These are phyloP conservation scores for Saksenaea vasiformis DNA, from an alignment of 371 early-diverging fungal genomes.

Conservation along the genomic window DNA sequence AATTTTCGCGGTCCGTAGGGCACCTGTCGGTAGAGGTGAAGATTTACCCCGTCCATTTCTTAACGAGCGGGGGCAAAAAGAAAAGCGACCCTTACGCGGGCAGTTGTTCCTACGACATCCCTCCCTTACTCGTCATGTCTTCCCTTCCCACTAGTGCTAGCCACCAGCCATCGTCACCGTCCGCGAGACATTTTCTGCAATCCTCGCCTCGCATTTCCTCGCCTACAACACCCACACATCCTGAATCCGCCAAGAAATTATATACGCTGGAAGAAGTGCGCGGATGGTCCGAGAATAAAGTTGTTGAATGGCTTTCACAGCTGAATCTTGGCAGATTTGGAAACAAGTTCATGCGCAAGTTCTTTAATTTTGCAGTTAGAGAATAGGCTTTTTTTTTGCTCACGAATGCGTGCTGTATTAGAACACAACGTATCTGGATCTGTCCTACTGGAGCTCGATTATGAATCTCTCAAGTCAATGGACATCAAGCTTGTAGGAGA, in stretches of 20 bases:
- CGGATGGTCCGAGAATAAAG: conserved; percentile 71
- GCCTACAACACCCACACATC: conserved; percentile 56
- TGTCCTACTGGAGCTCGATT: conserved; percentile 80
- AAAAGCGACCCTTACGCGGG: too few species aligned
- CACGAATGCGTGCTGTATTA: conserved; percentile 15
- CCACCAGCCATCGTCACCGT: conserved; percentile 24
- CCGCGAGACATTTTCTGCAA: conserved; percentile 15
- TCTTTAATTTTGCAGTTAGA: background rate
- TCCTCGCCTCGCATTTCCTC: conserved; percentile 23
- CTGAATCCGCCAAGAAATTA: conserved; percentile 31
- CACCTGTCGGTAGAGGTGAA: too few species aligned
- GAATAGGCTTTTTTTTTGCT: conserved; percentile 1
- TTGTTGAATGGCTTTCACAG: conserved; percentile 77
- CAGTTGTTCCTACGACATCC: background rate
- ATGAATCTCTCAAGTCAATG: conserved; percentile 80
- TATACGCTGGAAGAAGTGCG: conserved; percentile 55
- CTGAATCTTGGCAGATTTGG: conserved; percentile 71
- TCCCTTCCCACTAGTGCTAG: conserved; percentile 1
- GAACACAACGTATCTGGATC: conserved; percentile 81
- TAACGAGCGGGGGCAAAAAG: too few species aligned
- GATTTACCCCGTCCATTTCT: too few species aligned
- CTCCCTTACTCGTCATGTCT: conserved; percentile 7
- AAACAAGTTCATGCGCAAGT: conserved; percentile 62
- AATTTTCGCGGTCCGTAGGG: too few species aligned
- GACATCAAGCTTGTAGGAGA: conserved; percentile 84